Evolutionary conservation across 2,329 filamentous ascomycete genomes (phyloP).

Genomic region (Botrytis hyacinthi): DNA sequence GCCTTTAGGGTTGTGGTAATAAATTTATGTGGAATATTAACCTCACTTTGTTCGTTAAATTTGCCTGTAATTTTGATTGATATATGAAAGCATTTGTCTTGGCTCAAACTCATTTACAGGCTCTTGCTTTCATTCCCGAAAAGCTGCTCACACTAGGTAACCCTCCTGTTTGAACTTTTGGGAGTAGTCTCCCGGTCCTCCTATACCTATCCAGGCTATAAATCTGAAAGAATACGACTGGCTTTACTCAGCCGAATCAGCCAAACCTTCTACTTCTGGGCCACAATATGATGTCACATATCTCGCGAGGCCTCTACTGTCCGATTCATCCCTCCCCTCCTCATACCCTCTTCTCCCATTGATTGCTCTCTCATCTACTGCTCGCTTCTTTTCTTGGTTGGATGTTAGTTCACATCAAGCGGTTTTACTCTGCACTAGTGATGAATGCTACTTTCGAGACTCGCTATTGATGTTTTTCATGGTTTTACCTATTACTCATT

Average conservation of each 20-base stretch:
- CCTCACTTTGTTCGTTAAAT: not conserved
- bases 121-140: not conserved
- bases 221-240: not conserved
- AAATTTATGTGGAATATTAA: not conserved
- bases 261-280: not conserved
- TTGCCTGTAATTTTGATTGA: not conserved
- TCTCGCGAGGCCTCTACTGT: not conserved
- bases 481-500: no score
- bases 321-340: not conserved
- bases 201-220: not conserved
- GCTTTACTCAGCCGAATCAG: not conserved
- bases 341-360: not conserved
- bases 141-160: not conserved
- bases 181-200: not conserved
- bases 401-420: not conserved
- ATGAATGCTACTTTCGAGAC: rapidly evolving
- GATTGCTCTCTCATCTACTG: not conserved
- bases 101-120: not conserved
- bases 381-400: not conserved
- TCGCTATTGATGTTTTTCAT: no score
- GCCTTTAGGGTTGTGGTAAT: not conserved
- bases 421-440: rapidly evolving
- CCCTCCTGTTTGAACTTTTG: not conserved
- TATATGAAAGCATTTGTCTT: not conserved
- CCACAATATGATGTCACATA: not conserved